phyloP scores from a whole-genome alignment of 2,329 filamentous ascomycete species.

The Macrophomina pseudophaseolina region DNA sequence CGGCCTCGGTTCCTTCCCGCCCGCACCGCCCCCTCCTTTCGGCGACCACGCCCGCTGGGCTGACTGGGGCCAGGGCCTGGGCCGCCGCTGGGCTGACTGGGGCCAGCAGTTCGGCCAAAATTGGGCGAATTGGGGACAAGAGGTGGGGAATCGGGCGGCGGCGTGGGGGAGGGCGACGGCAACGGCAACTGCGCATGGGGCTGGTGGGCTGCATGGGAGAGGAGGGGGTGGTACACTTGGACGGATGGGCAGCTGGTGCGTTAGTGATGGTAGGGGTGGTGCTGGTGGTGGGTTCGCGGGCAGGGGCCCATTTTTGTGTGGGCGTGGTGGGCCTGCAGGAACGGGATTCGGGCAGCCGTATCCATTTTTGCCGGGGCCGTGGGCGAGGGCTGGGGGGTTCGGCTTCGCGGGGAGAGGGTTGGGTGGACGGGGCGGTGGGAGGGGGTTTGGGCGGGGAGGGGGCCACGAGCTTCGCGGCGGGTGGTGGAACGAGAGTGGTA shows the following conservation, averaged over 20 bases:
- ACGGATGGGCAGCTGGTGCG: not conserved
- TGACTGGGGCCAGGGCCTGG: slow-evolving; percentile 26
- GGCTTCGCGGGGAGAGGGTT: slow-evolving; percentile 1
- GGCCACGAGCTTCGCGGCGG: slow-evolving; percentile 8
- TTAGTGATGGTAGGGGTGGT: slow-evolving; percentile 25
- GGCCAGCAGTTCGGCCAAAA: slow-evolving; percentile 26
- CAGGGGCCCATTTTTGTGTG: not conserved
- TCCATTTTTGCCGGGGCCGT: not conserved
- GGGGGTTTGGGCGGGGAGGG: not conserved
- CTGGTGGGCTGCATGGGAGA: slow-evolving; percentile 34
- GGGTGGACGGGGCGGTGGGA: not conserved
- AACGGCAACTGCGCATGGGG: slow-evolving; percentile 35
- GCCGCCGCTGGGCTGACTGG: slow-evolving; percentile 31
- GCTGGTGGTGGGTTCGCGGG: slow-evolving; percentile 17
- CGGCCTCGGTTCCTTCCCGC: slow-evolving; percentile 20
- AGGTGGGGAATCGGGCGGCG: slow-evolving; percentile 40
- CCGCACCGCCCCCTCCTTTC: not conserved
- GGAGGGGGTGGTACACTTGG: slow-evolving; percentile 26
- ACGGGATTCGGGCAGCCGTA: not conserved
- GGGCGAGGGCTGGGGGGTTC: not conserved
- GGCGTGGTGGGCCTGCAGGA: not conserved
- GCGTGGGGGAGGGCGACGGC: slow-evolving; percentile 40
- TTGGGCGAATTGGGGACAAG: slow-evolving; percentile 36
- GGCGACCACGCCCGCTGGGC: slow-evolving; percentile 13
- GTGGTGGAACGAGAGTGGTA: not conserved